phyloP scores from a whole-genome alignment of 169 alveolate species.

The Plasmodium vivax region DNA sequence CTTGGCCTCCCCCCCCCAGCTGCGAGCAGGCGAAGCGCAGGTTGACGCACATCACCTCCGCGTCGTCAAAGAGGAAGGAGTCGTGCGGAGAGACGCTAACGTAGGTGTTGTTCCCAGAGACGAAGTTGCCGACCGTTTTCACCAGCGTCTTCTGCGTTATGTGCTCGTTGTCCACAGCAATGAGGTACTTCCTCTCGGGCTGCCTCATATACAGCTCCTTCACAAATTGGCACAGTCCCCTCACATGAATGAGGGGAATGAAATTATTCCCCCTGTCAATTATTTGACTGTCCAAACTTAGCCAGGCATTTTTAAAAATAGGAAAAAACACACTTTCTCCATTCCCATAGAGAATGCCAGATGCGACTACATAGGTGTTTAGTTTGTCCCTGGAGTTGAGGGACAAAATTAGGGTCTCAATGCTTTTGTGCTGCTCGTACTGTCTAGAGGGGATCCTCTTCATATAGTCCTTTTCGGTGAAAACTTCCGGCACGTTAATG shows the following conservation, averaged over 20 bases:
- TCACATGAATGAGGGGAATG: conserved; percentile 45
- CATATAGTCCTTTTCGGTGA: conserved; percentile 39
- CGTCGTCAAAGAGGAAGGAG: conserved; percentile 9
- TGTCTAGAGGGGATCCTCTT: conserved; percentile 33
- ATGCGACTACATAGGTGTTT: conserved; percentile 54
- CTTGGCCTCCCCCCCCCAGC: neutral
- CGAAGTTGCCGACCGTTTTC: conserved; percentile 9
- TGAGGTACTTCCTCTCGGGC: neutral
- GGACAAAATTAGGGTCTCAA: conserved; percentile 41
- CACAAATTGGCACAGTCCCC: conserved; percentile 43
- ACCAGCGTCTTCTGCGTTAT: conserved; percentile 36
- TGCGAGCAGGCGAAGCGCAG: conserved; percentile 26
- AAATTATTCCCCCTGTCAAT: conserved; percentile 43
- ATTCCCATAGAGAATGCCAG: conserved; percentile 44
- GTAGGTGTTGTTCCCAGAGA: conserved; percentile 28
- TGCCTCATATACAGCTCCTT: conserved; percentile 4
- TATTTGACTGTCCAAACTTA: conserved; percentile 29
- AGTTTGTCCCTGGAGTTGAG: conserved; percentile 28
- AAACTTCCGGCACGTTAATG: conserved; percentile 13
- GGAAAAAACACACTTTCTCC: conserved; percentile 48
- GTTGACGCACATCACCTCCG: conserved; percentile 41
- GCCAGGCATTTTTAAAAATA: conserved; percentile 61
- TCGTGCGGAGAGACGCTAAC: conserved; percentile 17
- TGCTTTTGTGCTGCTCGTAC: conserved; percentile 31
- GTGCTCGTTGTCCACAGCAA: conserved; percentile 47